phyloP scores from a whole-genome alignment of 2,329 filamentous ascomycete species.

The Ascochyta viciae-villosae region DNA sequence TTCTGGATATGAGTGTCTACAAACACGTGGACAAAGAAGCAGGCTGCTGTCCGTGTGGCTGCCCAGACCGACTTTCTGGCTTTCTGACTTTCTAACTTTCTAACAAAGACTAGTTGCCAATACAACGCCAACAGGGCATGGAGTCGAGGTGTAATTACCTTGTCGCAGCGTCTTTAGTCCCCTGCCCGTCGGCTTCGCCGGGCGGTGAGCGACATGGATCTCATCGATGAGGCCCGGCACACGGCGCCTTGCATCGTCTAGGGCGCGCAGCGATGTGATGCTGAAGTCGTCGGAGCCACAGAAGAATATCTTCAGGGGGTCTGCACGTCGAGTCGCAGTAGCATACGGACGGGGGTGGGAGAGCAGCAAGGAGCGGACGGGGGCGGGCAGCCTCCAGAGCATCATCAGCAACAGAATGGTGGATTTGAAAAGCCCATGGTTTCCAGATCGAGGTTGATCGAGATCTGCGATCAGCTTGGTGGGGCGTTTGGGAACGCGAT shows the following conservation, averaged over 20 bases:
- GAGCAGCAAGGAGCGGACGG: constrained; percentile 29
- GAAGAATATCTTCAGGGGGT: constrained; percentile 83
- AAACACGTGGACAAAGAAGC: too few species aligned
- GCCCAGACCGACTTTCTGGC: too few species aligned
- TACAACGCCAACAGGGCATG: background rate
- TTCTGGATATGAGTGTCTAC: background rate
- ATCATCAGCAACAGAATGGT: constrained; percentile 3
- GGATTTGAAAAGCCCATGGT: background rate
- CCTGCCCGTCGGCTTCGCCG: constrained; percentile 78
- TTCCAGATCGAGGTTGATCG: background rate
- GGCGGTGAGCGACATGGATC: constrained; percentile 85
- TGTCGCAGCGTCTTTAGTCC: constrained; percentile 72
- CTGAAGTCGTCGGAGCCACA: constrained; percentile 95
- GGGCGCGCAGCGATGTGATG: constrained; percentile 73
- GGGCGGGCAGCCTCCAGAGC: constrained; percentile 32
- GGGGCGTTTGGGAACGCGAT: background rate
- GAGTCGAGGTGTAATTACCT: constrained; percentile 56
- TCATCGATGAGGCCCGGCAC: constrained; percentile 58
- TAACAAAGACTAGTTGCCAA: background rate
- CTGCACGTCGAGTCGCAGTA: constrained; percentile 8
- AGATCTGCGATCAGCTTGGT: background rate
- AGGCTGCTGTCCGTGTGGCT: too few species aligned
- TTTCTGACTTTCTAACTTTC: too few species aligned
- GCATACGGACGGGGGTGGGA: background rate
- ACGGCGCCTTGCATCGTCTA: constrained; percentile 65